Percentiles rank a stretch among this genome's conserved stretches.
Conservation (phyloP, 352 stramenopile genomes). For the Phytophthora crassamura region DNA sequence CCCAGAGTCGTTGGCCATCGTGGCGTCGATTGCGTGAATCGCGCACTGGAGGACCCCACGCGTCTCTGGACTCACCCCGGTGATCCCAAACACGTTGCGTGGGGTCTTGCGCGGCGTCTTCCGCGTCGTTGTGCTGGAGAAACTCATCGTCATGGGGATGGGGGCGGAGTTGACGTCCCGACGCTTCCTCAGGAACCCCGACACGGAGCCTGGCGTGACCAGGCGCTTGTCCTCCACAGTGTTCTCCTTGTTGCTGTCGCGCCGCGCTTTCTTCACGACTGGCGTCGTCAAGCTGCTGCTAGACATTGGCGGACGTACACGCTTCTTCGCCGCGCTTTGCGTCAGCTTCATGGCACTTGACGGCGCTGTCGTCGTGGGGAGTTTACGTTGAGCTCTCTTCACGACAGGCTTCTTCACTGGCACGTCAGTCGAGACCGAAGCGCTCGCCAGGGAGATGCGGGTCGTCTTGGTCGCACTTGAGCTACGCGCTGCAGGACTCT, state of each 20-base stretch:
- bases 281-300: slow-evolving; percentile 32
- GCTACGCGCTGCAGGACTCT: slow-evolving; percentile 21
- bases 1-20: slow-evolving; percentile 50
- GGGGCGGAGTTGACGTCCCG: slow-evolving; percentile 38
- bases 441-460: slow-evolving; percentile 30
- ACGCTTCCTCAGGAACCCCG: slow-evolving; percentile 39
- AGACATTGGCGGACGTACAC: slow-evolving; percentile 17
- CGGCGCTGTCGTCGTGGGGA: slow-evolving; percentile 10
- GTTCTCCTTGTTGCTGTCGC: slow-evolving; percentile 24
- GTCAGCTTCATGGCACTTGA: slow-evolving; percentile 29
- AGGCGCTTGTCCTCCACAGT: slow-evolving; percentile 22
- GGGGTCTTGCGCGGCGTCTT: slow-evolving; percentile 35
- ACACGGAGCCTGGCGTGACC: slow-evolving; percentile 40
- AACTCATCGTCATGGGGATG: slow-evolving; percentile 42
- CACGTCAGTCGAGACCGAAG: slow-evolving; percentile 25
- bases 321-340: slow-evolving; percentile 33
- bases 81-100: slow-evolving; percentile 82
- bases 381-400: slow-evolving; percentile 31
- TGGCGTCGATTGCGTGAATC: slow-evolving; percentile 80
- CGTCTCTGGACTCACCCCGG: slow-evolving; percentile 63
- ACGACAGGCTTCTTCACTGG: slow-evolving; percentile 11
- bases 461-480: slow-evolving; percentile 9
- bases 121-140: slow-evolving; percentile 39
- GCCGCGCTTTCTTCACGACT: slow-evolving; percentile 39
- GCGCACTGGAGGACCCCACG: slow-evolving; percentile 74